These are phyloP conservation scores for Naganishia kalamii DNA, from an alignment of 768 basidiomycete species.

Conservation along the genomic window DNA sequence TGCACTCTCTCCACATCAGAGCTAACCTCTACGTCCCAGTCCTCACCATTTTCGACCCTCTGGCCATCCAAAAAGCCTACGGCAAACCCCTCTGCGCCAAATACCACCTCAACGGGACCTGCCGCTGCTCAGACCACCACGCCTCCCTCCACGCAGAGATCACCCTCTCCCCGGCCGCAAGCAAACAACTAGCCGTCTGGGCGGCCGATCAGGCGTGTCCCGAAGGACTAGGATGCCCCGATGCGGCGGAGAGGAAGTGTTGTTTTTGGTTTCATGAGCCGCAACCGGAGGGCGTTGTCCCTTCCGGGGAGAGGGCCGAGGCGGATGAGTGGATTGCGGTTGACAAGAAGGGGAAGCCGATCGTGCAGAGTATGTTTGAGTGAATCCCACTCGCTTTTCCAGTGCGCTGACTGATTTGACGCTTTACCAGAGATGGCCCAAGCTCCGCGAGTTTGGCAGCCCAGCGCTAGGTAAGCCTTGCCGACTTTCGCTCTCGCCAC, in stretches of 20 bases:
- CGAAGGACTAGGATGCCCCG: neutral
- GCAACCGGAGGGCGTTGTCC: neutral
- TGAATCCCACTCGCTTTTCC: neutral
- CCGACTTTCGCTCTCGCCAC: neutral
- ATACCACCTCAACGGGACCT: constrained; percentile 10
- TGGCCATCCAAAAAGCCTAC: neutral
- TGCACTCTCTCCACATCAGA: neutral
- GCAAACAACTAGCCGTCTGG: constrained; percentile 12
- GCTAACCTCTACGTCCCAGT: neutral
- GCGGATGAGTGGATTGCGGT: constrained; percentile 3
- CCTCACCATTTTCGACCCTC: neutral
- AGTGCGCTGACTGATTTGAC: neutral
- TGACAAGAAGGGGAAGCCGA: constrained; percentile 11
- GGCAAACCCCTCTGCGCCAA: neutral
- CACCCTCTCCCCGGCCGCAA: neutral
- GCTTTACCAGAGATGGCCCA: neutral
- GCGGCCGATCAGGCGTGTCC: neutral
- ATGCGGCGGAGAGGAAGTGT: neutral
- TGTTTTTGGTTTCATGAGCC: constrained; percentile 9
- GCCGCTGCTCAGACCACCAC: neutral
- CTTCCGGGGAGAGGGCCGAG: neutral
- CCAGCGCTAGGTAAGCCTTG: neutral
- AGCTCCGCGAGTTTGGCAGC: neutral
- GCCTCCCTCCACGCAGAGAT: neutral
- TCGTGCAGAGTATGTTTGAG: neutral